Evolutionary conservation across 2,329 filamentous ascomycete genomes (phyloP), one percentile per base, ranked within the genome.

Genomic region (Spiromastix sp.): DNA sequence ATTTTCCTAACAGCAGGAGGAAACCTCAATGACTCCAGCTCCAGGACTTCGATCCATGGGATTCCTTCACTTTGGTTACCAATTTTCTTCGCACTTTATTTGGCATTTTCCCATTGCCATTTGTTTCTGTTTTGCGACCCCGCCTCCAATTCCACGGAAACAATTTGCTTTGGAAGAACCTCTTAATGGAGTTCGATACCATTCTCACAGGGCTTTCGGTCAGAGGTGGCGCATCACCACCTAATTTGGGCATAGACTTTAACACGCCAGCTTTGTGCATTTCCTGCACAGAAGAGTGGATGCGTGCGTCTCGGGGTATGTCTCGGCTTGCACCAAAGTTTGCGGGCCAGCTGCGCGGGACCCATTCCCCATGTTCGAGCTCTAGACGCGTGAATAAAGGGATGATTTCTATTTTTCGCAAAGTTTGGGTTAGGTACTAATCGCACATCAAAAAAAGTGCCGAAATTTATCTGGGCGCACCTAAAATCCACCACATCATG

Each of bases 311-410:
- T 3, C 25, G 15, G 5, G 57, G 56, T 15, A 59, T 48, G 36
- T 60, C 57, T 28, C 57, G 45, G 3, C 42, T 29, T 3, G 55
- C 47, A 2, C 57, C 57, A 20, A 54, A 38, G 38, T 58, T 59
- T 7, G 57, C 56, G n/a, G 56, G 56, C 30, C 48, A 47, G 38
- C 52, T 48, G 6, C 51, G 48, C 2, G 52, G 51, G 9, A 57
- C 45, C 57, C 57, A 60, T 42, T 53, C 51, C 3, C 50, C 54
- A 0, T 52, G 32, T 37, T 57, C 52, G 15, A 58, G 48, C 37
- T 60, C 57, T 11, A 59, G 50, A 9, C 56, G 51, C 7, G 50
- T 55, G 36, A 58, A 56, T 27, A 59, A 38, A 3, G 57, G 57
- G 20, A 60, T 48, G 18, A 54, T 41, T 45, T 60, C 57, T 59